These are phyloP conservation scores for Rhodotorula glutinis DNA, from an alignment of 1,284 basidiomycete species.

Conservation along the genomic window DNA sequence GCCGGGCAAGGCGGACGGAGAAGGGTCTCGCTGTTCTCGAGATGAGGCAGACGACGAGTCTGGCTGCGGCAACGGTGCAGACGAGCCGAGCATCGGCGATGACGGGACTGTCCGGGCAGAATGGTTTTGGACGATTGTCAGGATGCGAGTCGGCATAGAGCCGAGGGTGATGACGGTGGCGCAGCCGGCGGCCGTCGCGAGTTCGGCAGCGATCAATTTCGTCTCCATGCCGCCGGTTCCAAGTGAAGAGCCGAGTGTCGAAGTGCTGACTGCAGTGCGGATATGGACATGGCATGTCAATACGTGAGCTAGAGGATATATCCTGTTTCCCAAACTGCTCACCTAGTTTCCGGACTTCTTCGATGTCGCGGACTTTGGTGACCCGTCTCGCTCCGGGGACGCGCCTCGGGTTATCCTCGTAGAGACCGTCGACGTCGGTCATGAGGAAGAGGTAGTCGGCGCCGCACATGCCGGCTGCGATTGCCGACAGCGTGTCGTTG, in stretches of 20 bases:
- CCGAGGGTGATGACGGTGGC: slow-evolving; percentile 86
- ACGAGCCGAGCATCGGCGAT: slow-evolving; percentile 7
- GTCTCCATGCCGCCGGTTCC: slow-evolving; percentile 99
- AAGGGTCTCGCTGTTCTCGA: neutral
- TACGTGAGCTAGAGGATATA: neutral
- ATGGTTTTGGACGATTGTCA: slow-evolving; percentile 76
- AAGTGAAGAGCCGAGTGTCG: slow-evolving; percentile 83
- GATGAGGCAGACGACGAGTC: neutral
- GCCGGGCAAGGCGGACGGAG: slow-evolving; percentile 6
- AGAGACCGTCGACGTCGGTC: slow-evolving; percentile 95
- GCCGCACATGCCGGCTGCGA: slow-evolving; percentile 93
- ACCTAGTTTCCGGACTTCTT: slow-evolving; percentile 78
- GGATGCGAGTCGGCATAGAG: slow-evolving; percentile 71
- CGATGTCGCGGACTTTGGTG: slow-evolving; percentile 76
- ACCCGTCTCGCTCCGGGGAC: slow-evolving; percentile 79
- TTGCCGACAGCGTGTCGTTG: slow-evolving; percentile 96
- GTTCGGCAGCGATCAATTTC: slow-evolving; percentile 95
- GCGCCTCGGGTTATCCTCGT: slow-evolving; percentile 90
- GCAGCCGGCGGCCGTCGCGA: slow-evolving; percentile 94
- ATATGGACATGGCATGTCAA: no score
- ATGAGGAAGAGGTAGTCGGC: slow-evolving; percentile 95
- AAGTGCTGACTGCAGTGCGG: slow-evolving; percentile 70
- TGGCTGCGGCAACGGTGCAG: slow-evolving; percentile 2
- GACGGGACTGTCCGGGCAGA: slow-evolving; percentile 5
- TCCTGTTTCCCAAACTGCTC: neutral